phyloP scores from a whole-genome alignment of 352 stramenopile genomes.

The Phytophthora fragariae region DNA sequence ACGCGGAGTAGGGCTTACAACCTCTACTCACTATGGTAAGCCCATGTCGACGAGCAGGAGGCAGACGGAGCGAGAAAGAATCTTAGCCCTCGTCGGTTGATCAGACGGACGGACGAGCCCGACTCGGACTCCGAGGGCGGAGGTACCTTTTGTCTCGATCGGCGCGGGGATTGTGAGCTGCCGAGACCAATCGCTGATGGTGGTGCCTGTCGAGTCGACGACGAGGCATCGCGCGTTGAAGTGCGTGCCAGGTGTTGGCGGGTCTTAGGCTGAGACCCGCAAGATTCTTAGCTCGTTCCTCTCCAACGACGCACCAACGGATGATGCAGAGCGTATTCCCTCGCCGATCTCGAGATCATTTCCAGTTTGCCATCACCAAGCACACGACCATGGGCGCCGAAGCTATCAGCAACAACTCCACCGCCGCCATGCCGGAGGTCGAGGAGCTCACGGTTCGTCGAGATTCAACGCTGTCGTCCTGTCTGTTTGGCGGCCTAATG shows the following conservation, averaged over 20 bases:
- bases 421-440: slow-evolving; percentile 15
- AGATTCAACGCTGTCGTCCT: neutral
- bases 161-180: slow-evolving; percentile 22
- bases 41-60: neutral
- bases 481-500: slow-evolving; percentile 9
- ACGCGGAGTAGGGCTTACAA: no score
- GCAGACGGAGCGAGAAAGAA: slow-evolving; percentile 7
- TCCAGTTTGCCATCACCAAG: slow-evolving; percentile 22
- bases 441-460: slow-evolving; percentile 38
- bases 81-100: neutral
- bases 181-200: slow-evolving; percentile 21
- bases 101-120: neutral
- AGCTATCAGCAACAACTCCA: slow-evolving; percentile 20
- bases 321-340: slow-evolving; percentile 6
- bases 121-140: neutral
- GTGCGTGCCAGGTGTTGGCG: slow-evolving; percentile 22
- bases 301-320: slow-evolving; percentile 9
- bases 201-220: slow-evolving; percentile 25
- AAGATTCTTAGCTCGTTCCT: neutral
- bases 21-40: no score
- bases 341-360: slow-evolving; percentile 26
- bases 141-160: slow-evolving; percentile 14
- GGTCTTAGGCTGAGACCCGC: neutral
- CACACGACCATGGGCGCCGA: slow-evolving; percentile 29
- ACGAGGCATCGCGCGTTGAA: slow-evolving; percentile 32